A percentile compares a stretch with the other conserved stretches of the same genome.
Conservation (phyloP, 805 yeast species). For the Myxozyma sirexii region DNA sequence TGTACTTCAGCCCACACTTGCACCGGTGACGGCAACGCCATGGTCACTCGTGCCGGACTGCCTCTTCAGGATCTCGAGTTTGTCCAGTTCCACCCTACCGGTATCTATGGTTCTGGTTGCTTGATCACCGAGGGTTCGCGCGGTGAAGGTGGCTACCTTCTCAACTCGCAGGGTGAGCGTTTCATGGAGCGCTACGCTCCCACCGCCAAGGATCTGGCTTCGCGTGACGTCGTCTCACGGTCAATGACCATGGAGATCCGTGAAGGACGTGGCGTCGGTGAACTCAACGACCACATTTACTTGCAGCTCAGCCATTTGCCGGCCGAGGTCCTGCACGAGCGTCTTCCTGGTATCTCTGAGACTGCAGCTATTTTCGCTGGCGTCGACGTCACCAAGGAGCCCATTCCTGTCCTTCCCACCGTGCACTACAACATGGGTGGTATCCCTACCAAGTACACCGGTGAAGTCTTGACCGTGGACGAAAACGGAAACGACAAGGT, state of each 20-base stretch:
- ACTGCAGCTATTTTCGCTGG: constrained; percentile 98
- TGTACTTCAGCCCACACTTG: constrained; percentile 99
- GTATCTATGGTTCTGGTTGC: constrained; percentile 99
- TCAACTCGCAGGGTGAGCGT: constrained; percentile 97
- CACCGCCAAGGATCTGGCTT: constrained; percentile 96
- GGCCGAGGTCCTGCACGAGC: constrained; percentile 84
- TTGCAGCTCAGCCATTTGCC: constrained; percentile 95
- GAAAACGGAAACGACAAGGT: constrained; percentile 85
- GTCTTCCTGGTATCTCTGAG: constrained; percentile 98
- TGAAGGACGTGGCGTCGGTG: constrained; percentile 99
- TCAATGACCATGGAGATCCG: constrained; percentile 98
- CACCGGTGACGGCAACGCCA: constrained; percentile 98
- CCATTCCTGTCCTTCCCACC: constrained; percentile 96
- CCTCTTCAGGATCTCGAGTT: constrained; percentile 97
- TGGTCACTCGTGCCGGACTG: constrained; percentile 98
- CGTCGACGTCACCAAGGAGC: constrained; percentile 98
- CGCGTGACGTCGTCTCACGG: constrained; percentile 97
- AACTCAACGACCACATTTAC: constrained; percentile 90
- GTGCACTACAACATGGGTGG: constrained; percentile 99
- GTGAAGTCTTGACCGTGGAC: constrained; percentile 85
- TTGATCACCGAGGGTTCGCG: constrained; percentile 99
- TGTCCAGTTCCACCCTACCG: constrained; percentile 98
- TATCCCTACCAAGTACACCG: constrained; percentile 96
- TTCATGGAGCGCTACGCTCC: constrained; percentile 99
- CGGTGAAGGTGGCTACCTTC: constrained; percentile 99